Conservation (phyloP, 2,329 filamentous ascomycete species). For the Beauveria sp. region DNA sequence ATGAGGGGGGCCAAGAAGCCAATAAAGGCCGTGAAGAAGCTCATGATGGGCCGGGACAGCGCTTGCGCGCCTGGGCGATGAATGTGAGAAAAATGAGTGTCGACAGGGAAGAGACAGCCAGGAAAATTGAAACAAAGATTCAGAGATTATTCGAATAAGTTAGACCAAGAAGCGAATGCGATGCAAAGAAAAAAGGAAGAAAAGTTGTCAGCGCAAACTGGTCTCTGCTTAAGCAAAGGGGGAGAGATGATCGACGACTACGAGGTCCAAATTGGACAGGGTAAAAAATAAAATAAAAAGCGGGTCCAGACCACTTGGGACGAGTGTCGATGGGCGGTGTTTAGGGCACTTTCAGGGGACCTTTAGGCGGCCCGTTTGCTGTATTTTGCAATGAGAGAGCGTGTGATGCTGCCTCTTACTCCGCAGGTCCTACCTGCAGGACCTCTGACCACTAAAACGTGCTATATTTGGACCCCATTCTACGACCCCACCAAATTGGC, state of each 20-base stretch:
- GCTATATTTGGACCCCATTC: background rate
- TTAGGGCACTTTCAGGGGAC: background rate
- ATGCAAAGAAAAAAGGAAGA: background rate
- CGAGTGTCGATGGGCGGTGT: background rate
- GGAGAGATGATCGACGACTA: constrained; percentile 1
- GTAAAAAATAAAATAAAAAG: background rate
- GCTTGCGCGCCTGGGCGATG: background rate
- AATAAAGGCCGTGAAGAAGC: constrained; percentile 40
- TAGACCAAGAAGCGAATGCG: background rate
- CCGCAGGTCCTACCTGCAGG: background rate
- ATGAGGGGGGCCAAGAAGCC: constrained; percentile 55
- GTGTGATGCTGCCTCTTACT: background rate
- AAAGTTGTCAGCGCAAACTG: background rate
- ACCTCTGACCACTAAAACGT: background rate
- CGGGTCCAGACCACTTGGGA: background rate
- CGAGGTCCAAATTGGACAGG: background rate
- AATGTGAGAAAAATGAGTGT: background rate
- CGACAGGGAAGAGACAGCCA: background rate
- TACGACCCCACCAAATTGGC: background rate
- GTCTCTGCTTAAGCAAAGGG: background rate
- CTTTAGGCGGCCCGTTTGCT: background rate
- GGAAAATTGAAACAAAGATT: background rate
- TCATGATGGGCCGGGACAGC: constrained; percentile 16
- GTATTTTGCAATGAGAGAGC: background rate
- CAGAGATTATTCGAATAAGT: no score